A percentile compares a stretch with the other conserved stretches of the same genome.
These are phyloP conservation scores for Amphirosellinia nigrospora DNA, from an alignment of 495 filamentous ascomycete species.

Conservation along the genomic window DNA sequence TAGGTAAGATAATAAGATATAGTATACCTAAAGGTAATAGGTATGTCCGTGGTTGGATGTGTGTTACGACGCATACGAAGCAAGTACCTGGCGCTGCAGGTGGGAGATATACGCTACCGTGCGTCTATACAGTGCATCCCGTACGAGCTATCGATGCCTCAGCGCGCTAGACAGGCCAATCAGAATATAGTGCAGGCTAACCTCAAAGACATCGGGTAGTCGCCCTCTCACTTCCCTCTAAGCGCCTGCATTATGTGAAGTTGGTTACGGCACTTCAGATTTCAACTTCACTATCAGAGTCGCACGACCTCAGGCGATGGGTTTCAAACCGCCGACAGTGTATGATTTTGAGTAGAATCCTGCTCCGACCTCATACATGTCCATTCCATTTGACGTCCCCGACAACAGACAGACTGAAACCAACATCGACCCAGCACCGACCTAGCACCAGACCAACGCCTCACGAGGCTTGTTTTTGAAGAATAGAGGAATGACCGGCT, in stretches of 20 bases:
- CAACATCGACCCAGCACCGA: not conserved
- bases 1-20: too few relatives aligned
- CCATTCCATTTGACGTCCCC: not conserved
- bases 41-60: not conserved
- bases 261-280: not conserved
- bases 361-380: not conserved
- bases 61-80: not conserved
- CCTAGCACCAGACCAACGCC: not conserved
- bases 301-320: too few relatives aligned
- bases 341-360: not conserved
- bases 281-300: not conserved
- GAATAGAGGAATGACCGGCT: slow-evolving; percentile 1
- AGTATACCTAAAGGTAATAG: too few relatives aligned
- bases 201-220: not conserved
- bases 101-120: not conserved
- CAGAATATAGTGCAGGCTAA: not conserved
- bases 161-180: slow-evolving; percentile 16
- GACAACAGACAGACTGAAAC: slow-evolving; percentile 14
- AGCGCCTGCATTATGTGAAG: slow-evolving; percentile 2
- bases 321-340: not conserved
- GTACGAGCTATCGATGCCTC: not conserved
- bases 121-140: not conserved
- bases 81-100: too few relatives aligned
- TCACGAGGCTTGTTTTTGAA: not conserved
- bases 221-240: not conserved